Evolutionary conservation across 2,329 filamentous ascomycete species (phyloP).

Genomic region (Biscogniauxia mediterranea): DNA sequence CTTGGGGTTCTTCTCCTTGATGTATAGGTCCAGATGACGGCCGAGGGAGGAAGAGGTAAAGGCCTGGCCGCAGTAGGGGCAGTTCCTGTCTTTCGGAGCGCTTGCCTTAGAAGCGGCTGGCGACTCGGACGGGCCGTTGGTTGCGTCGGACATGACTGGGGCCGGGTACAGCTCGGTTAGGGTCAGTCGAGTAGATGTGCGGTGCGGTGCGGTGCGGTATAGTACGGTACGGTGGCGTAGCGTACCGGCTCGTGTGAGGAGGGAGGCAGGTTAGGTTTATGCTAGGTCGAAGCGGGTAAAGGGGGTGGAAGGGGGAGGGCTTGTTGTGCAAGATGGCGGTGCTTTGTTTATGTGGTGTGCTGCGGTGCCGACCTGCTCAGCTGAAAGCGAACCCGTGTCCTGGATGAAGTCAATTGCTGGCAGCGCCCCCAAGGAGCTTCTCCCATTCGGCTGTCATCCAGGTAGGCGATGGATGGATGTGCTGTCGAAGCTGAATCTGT

Average conservation of each 20-base stretch:
- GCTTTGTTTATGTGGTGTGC: background rate
- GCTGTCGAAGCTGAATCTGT: background rate
- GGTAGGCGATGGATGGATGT: constrained; percentile 7
- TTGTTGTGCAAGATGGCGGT: background rate
- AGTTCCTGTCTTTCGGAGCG: constrained; percentile 79
- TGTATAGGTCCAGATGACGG: constrained; percentile 89
- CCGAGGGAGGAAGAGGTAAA: constrained; percentile 95
- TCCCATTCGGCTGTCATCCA: constrained; percentile 26
- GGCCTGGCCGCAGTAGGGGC: constrained; percentile 81
- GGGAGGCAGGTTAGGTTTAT: background rate
- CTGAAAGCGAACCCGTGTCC: constrained; percentile 7
- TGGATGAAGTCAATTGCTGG: constrained; percentile 6
- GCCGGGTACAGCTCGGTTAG: no score
- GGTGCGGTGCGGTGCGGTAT: no score
- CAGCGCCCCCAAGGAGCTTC: constrained; percentile 23
- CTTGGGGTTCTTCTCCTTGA: constrained; percentile 90
- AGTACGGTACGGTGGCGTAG: background rate
- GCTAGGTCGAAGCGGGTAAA: background rate
- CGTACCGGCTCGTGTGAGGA: background rate
- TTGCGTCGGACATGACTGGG: constrained; percentile 21
- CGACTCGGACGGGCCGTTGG: constrained; percentile 26
- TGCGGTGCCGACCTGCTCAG: background rate
- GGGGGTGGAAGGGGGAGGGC: no score
- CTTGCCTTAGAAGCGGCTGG: constrained; percentile 42
- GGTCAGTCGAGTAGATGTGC: no score